phyloP scores from a whole-genome alignment of 2,329 filamentous ascomycete genomes.

The Microcyclospora pomicola region DNA sequence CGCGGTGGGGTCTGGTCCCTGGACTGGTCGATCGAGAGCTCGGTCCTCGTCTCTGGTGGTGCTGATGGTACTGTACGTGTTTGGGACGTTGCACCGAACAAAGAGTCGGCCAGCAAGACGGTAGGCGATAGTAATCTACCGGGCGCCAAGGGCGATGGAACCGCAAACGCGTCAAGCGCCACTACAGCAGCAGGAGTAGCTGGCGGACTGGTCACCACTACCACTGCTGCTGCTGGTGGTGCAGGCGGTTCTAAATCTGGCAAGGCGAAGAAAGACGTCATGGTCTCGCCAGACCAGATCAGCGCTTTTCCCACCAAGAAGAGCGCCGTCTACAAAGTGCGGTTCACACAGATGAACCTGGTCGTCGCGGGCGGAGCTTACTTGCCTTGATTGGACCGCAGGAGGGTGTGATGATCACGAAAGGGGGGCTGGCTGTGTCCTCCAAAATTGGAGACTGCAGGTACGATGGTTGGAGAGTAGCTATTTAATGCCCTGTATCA shows the following conservation, averaged over 20 bases:
- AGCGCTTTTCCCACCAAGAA: conserved; percentile 93
- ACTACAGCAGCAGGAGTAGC: conserved; percentile 18
- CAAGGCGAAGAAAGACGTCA: conserved; percentile 82
- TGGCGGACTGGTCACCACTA: conserved; percentile 6
- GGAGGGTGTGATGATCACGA: too few species aligned
- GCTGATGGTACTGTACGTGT: conserved; percentile 85
- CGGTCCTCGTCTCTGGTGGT: conserved; percentile 75
- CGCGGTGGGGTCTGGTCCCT: conserved; percentile 90
- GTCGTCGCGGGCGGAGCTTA: conserved; percentile 70
- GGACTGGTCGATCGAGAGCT: conserved; percentile 86
- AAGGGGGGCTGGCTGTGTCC: too few species aligned
- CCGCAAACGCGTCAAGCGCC: conserved; percentile 23
- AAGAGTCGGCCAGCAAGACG: conserved; percentile 31
- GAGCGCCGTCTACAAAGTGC: conserved; percentile 81
- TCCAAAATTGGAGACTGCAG: too few species aligned
- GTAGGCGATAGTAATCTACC: conserved; percentile 32
- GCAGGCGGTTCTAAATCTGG: conserved; percentile 22
- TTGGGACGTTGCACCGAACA: conserved; percentile 67
- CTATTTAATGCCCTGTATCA: too few species aligned
- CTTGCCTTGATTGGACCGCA: conserved; percentile 29
- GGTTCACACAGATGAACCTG: conserved; percentile 90
- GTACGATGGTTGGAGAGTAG: too few species aligned
- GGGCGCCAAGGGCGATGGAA: conserved; percentile 38
- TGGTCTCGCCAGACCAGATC: conserved; percentile 85
- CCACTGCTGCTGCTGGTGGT: conserved; percentile 7